Evolutionary conservation across 768 basidiomycete species (phyloP), one percentile per base, ranked within the genome.

Genomic region (Mrakia gelida): DNA sequence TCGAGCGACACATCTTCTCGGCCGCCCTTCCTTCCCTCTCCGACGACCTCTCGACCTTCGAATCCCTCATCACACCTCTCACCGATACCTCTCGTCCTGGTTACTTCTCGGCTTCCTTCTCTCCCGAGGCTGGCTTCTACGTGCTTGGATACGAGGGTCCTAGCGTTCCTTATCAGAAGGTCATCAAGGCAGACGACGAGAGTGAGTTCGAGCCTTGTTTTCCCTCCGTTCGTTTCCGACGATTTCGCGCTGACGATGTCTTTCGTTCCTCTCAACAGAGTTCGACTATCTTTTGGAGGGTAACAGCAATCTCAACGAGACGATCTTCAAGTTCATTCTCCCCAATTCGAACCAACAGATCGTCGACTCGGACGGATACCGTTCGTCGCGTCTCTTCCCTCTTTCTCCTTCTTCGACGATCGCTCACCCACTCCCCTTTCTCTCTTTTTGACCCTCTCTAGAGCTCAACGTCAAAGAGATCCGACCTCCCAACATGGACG

Each of bases 401-500:
- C 81, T 80, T 23, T 23, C 21, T 45, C 11, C 34, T 7, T 10
- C 11, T 11, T 45, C 45, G 15, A 38, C 38, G 59, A 5, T 26
- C 38, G 21, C 9, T 21, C 23, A 13, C 32, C 30, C 68, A 8
- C 38, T 38, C 38, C 38, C 38, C 38, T 38, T 38, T 38, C 38
- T 38, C 38, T 38, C 38, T 38, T 38, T 8, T 28, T 4, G 16
- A 11, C 45, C 28, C 8, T 30, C 75, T 56, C 45, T 80, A 45
- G 45, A 93, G 82, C 86, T 98, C 75, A 97, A 97, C 84, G 92
- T 92, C 75, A 88, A 92, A 82, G 95, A 98, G 85, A 88, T 96
- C 81, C 89, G 93, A 23, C 97, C 97, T 26, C 94, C 94, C 6
- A 88, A 89, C 78, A 92, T 98, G 90, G 97, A 99, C 81, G 91